phyloP scores from a whole-genome alignment of 176 grass and related monocot species.

The Musa itinerans region DNA sequence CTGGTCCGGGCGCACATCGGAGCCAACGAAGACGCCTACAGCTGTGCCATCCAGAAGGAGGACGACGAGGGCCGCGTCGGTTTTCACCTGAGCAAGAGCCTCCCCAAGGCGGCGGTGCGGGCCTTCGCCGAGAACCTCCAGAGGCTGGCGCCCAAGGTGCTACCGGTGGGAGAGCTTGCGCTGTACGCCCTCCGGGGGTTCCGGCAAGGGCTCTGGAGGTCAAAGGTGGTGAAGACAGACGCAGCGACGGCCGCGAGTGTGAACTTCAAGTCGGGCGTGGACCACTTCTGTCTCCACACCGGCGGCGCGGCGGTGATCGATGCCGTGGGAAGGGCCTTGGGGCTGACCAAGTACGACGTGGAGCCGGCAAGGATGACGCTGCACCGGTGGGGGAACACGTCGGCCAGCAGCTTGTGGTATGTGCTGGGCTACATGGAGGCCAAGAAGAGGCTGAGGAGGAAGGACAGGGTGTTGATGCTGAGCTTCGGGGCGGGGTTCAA shows the following conservation, averaged over 20 bases:
- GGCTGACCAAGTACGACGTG: constrained; percentile 34
- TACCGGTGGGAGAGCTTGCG: constrained; percentile 42
- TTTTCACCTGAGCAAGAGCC: constrained; percentile 51
- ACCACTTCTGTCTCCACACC: constrained; percentile 73
- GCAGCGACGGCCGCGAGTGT: constrained; percentile 1
- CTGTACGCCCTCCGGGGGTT: constrained; percentile 20
- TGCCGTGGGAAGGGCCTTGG: constrained; percentile 36
- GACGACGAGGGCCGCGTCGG: constrained; percentile 43
- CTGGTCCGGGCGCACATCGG: constrained; percentile 48
- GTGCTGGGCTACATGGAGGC: constrained; percentile 75
- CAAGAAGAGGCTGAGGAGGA: constrained; percentile 34
- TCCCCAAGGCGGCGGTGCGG: constrained; percentile 53
- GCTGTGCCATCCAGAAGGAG: constrained; percentile 45
- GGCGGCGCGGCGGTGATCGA: constrained; percentile 54
- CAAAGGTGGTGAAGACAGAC: background rate
- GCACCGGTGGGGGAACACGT: constrained; percentile 71
- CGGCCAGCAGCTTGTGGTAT: constrained; percentile 58
- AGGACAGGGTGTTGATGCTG: constrained; percentile 56
- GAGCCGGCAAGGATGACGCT: constrained; percentile 65
- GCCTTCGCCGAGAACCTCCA: constrained; percentile 50
- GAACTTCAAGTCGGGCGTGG: constrained; percentile 46
- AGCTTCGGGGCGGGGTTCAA: constrained; percentile 66
- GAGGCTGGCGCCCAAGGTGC: constrained; percentile 37
- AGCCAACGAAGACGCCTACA: constrained; percentile 43
- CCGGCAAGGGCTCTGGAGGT: background rate